A percentile compares a stretch with the other conserved stretches of the same genome.
These are phyloP conservation scores for Penicillium silybi DNA, from an alignment of 495 filamentous ascomycete genomes.

Conservation along the genomic window DNA sequence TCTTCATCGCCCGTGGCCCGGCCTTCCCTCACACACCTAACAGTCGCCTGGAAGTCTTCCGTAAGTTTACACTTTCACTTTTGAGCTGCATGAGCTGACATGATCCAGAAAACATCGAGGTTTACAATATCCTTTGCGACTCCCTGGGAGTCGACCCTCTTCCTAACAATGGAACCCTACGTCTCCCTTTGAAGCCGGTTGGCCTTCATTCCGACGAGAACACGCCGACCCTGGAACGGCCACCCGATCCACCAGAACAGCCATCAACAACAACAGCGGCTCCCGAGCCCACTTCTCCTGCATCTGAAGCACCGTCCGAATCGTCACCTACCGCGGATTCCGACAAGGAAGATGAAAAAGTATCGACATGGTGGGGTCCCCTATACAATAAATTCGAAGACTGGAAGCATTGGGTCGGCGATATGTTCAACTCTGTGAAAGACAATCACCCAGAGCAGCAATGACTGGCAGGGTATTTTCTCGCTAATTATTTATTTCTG, in stretches of 20 bases:
- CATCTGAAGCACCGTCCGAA: slow-evolving; percentile 5
- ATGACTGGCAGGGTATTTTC: neutral
- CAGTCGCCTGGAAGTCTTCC: slow-evolving; percentile 76
- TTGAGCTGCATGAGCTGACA: neutral
- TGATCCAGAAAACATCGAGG: slow-evolving; percentile 76
- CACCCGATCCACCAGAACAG: slow-evolving; percentile 34
- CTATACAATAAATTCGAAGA: slow-evolving; percentile 35
- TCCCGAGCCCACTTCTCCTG: slow-evolving; percentile 14
- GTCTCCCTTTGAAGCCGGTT: slow-evolving; percentile 66
- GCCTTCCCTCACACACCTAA: slow-evolving; percentile 82
- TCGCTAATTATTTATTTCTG: slow-evolving; percentile 3
- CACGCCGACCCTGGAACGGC: slow-evolving; percentile 28
- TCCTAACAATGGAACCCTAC: slow-evolving; percentile 84
- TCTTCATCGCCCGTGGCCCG: slow-evolving; percentile 84
- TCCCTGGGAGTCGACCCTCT: slow-evolving; percentile 63
- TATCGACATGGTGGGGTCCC: slow-evolving; percentile 29
- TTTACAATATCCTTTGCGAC: slow-evolving; percentile 93
- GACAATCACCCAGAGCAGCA: slow-evolving; percentile 26
- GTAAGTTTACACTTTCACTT: slow-evolving; percentile 50
- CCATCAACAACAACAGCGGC: neutral
- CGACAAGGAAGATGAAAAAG: slow-evolving; percentile 23
- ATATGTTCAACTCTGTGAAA: slow-evolving; percentile 32
- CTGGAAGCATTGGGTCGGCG: slow-evolving; percentile 37
- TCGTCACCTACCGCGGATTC: slow-evolving; percentile 13
- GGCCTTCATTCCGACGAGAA: slow-evolving; percentile 60